Conservation (phyloP, 139 green algal genomes). For the Picochlorum sp. region DNA sequence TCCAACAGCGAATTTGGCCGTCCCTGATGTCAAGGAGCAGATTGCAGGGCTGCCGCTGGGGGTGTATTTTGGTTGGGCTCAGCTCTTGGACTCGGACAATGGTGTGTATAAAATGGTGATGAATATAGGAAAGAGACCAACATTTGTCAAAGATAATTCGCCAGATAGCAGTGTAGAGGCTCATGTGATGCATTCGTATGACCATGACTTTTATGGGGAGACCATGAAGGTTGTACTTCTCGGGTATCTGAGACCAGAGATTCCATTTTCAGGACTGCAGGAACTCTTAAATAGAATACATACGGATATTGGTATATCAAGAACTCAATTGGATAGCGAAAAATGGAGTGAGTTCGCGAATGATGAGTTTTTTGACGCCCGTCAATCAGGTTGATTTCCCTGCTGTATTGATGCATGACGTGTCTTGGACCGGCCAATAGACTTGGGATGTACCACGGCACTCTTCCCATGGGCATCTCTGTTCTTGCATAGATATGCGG, state of each 20-base stretch:
- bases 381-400: too few species aligned
- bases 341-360: background rate
- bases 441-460: too few species aligned
- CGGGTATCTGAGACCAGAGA: slow-evolving; percentile 77
- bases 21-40: slow-evolving; percentile 34
- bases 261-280: slow-evolving; percentile 60
- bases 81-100: slow-evolving; percentile 38
- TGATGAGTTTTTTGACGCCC: background rate
- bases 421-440: background rate
- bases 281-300: slow-evolving; percentile 65
- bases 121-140: slow-evolving; percentile 84
- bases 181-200: slow-evolving; percentile 79
- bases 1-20: slow-evolving; percentile 81
- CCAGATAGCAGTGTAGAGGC: slow-evolving; percentile 52
- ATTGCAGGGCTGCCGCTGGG: slow-evolving; percentile 51
- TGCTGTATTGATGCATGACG: background rate
- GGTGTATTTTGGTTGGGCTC: slow-evolving; percentile 86
- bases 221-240: slow-evolving; percentile 44
- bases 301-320: slow-evolving; percentile 57
- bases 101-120: slow-evolving; percentile 81
- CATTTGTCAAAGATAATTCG: slow-evolving; percentile 40
- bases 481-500: background rate
- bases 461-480: too few species aligned
- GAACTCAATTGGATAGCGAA: slow-evolving; percentile 27
- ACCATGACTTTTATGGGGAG: slow-evolving; percentile 49